Evolutionary conservation across 2,329 filamentous ascomycete genomes (phyloP).

Genomic region (Endoconidiophora polonica): DNA sequence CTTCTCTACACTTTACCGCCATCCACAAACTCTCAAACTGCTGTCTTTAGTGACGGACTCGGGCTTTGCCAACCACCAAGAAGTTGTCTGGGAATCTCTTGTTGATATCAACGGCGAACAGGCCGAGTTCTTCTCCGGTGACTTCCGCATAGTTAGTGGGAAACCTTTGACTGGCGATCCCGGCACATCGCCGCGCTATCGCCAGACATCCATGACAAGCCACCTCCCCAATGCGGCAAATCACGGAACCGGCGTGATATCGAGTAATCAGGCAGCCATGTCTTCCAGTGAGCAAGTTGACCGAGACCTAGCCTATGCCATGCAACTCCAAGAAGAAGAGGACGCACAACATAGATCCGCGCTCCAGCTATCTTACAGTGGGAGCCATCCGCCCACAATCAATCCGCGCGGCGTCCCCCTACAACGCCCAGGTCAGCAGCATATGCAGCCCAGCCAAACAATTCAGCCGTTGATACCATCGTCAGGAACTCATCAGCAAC

Average conservation of each 20-base stretch:
- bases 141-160: conserved; percentile 72
- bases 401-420: conserved; percentile 10
- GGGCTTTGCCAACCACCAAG: conserved; percentile 72
- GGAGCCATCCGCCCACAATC: neutral
- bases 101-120: conserved; percentile 73
- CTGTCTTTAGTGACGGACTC: conserved; percentile 83
- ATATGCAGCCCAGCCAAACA: neutral
- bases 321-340: conserved; percentile 91
- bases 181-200: no score
- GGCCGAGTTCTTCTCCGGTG: conserved; percentile 74
- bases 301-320: conserved; percentile 68
- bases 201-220: neutral
- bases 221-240: neutral
- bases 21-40: conserved; percentile 59
- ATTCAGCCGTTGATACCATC: no score
- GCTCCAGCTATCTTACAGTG: neutral
- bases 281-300: conserved; percentile 58
- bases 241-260: conserved; percentile 1
- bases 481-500: neutral
- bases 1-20: conserved; percentile 84
- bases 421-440: neutral
- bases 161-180: neutral
- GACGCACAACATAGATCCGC: conserved; percentile 44
- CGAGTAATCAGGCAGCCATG: conserved; percentile 27
- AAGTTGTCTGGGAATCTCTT: conserved; percentile 91